Base-by-base conservation (phyloP, 495 filamentous ascomycete genomes). In the Aspergillus sclerotioniger region DNA sequence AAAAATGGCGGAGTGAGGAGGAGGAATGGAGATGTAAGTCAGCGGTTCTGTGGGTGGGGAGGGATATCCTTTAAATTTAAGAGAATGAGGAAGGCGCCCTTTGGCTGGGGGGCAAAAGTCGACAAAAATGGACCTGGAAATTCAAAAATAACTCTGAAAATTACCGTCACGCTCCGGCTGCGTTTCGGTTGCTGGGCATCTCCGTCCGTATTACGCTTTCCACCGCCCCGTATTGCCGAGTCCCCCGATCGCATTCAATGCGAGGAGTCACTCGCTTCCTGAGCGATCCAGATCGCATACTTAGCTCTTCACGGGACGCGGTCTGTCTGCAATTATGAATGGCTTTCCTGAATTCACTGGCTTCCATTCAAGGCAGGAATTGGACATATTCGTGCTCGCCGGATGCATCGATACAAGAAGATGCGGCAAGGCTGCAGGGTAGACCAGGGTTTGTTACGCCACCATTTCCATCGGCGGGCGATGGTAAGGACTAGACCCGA, bases 61-160 rank as follows among this genome's bases (percentile, higher is more conserved):
- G 58, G 57, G 29, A 33, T 56, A 46, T 58, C 56, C 56, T 59
- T 59, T 56, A 56, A 59, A 59, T 63, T 59, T 59, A 59, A 63
- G 56, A 59, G 35, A 56, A 32, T 21, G 43, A 50, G 49, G 33
- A 59, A 54, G 55, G 53, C 48, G 59, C 43, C 19, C 45, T 41
- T 48, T 55, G 45, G 43, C 33, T 50, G 47, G 47, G 25, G 31
- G 31, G 17, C 20, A 53, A 53, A 53, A 53, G 21, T 32, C 35
- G 39, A n/a, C 33, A 41, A 13, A 28, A 25, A 20, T 5, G 44
- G 46, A 28, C 9, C n/a, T 20, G 13, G n/a, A 29, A 31, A 31
- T 32, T 50, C 47, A 32, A 50, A 50, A 50, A 50, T 50, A 50
- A 50, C 3, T 16, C 47, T 32, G 47, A 32, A 50, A 50, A 50